These are phyloP conservation scores for Neurospora sp. DNA, from an alignment of 2,329 filamentous ascomycete genomes.

Conservation along the genomic window DNA sequence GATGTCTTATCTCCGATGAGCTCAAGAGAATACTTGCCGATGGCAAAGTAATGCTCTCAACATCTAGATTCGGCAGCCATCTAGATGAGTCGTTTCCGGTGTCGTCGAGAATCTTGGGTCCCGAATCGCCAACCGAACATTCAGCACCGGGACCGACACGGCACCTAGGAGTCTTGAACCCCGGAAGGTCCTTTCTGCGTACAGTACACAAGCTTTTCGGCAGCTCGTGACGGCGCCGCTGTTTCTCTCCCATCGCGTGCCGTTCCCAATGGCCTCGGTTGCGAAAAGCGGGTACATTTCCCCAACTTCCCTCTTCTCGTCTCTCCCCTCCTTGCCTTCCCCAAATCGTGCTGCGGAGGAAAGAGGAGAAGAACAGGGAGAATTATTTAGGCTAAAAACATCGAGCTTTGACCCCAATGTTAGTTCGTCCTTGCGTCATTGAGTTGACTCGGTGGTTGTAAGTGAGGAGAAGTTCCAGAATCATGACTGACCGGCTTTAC, in stretches of 20 bases:
- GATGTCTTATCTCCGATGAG: neutral
- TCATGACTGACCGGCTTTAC: neutral
- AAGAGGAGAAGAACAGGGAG: neutral
- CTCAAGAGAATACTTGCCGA: neutral
- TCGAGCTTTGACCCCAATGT: neutral
- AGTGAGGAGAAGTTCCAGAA: neutral
- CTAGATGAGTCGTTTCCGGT: too few relatives aligned
- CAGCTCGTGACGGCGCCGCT: neutral
- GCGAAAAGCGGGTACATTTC: neutral
- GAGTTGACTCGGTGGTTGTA: neutral
- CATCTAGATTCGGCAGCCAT: neutral
- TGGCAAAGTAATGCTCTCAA: neutral
- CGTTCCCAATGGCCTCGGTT: neutral
- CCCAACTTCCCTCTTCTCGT: neutral
- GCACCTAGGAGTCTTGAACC: neutral
- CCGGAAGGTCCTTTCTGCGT: neutral
- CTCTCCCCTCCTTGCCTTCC: neutral
- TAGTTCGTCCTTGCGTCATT: neutral
- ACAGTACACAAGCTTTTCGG: neutral
- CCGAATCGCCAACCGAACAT: neutral
- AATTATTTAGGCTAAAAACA: neutral
- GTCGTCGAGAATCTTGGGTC: too few relatives aligned
- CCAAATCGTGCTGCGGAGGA: neutral
- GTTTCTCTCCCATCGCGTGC: neutral
- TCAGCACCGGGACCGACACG: neutral